Evolutionary conservation across 2,329 filamentous ascomycete species (phyloP).

Genomic region (Fusarium torreyae): DNA sequence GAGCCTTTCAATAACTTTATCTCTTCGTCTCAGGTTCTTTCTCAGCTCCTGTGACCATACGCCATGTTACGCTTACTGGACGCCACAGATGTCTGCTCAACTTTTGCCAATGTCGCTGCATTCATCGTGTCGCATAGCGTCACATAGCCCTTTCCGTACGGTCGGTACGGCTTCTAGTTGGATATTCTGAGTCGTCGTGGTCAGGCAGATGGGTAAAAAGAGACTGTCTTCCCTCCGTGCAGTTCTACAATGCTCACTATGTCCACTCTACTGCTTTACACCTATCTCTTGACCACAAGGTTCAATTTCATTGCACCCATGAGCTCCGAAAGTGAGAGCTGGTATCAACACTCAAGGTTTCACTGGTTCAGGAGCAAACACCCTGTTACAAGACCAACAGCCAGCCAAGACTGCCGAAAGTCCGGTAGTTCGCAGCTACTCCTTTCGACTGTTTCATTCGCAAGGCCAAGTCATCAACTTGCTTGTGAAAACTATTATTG

Average conservation of each 20-base stretch:
- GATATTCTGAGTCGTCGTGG: constrained; percentile 12
- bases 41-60: constrained; percentile 23
- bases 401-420: not conserved
- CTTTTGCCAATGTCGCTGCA: constrained; percentile 23
- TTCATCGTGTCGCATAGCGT: constrained; percentile 28
- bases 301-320: not conserved
- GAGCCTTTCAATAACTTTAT: not conserved
- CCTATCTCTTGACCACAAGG: constrained; percentile 4
- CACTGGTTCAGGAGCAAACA: not conserved
- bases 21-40: constrained; percentile 12
- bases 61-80: constrained; percentile 23
- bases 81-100: constrained; percentile 33
- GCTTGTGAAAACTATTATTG: not conserved
- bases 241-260: not conserved
- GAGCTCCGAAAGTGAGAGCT: not conserved
- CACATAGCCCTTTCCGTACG: constrained; percentile 30
- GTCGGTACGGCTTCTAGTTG: constrained; percentile 40
- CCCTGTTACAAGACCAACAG: constrained; percentile 1
- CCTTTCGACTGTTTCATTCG: not conserved
- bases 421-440: not conserved
- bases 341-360: not conserved
- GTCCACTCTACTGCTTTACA: constrained; percentile 7
- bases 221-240: constrained; percentile 2
- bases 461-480: not conserved
- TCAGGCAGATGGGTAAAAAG: constrained; percentile 33